phyloP scores from a whole-genome alignment of 257 asterid species.

The Eustoma russellianum region DNA sequence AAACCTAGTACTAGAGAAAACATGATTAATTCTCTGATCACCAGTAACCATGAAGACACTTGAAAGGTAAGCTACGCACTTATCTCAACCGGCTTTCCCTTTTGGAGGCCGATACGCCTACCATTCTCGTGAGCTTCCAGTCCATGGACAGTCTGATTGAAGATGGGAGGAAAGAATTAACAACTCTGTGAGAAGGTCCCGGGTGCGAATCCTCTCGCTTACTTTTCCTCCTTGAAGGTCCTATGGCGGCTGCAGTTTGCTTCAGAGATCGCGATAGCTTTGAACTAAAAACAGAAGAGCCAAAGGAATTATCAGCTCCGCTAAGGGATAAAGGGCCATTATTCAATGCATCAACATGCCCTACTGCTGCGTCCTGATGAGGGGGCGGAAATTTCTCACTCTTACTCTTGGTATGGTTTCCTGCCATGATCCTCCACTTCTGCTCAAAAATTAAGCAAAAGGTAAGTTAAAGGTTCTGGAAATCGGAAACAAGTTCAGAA shows the following conservation, averaged over 20 bases:
- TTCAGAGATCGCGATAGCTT: constrained; percentile 35
- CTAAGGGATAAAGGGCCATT: constrained; percentile 40
- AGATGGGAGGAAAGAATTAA: constrained; percentile 50
- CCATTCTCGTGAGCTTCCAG: constrained; percentile 41
- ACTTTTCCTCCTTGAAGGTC: constrained; percentile 35
- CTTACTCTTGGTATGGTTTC: constrained; percentile 52
- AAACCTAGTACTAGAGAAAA: too few relatives aligned
- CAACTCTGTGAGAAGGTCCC: constrained; percentile 40
- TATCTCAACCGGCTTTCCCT: too few relatives aligned
- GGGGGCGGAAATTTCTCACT: constrained; percentile 91
- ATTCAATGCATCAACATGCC: constrained; percentile 31
- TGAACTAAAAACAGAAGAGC: constrained; percentile 33
- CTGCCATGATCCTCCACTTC: constrained; percentile 65
- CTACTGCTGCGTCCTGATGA: constrained; percentile 78
- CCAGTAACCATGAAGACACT: too few relatives aligned
- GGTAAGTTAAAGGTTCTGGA: not conserved
- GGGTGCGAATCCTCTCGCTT: constrained; percentile 38
- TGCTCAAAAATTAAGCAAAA: constrained; percentile 18
- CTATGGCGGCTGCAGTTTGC: constrained; percentile 21
- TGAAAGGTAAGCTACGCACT: too few relatives aligned
- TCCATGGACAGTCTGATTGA: constrained; percentile 52
- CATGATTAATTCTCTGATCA: too few relatives aligned
- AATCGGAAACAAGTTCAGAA: too few relatives aligned
- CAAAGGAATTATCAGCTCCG: constrained; percentile 32
- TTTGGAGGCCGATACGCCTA: too few relatives aligned